Conservation (phyloP, 2,329 filamentous ascomycete genomes). For the Scorias spongiosa region DNA sequence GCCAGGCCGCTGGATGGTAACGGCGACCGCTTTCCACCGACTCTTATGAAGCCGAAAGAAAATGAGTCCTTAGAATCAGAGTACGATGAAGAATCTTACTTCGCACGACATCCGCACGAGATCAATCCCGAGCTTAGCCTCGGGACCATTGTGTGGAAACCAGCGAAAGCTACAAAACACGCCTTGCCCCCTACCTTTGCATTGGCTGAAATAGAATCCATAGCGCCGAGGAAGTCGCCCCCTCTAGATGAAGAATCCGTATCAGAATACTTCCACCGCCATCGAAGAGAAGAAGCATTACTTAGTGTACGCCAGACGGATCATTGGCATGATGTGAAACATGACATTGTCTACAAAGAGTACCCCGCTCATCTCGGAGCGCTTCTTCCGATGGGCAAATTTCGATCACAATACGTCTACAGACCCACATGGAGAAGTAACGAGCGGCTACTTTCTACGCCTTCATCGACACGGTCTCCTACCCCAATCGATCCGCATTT, state of each 20-base stretch:
- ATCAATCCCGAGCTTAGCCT: slow-evolving; percentile 30
- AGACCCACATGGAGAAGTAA: no score
- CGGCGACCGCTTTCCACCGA: slow-evolving; percentile 13
- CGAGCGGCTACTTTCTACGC: no score
- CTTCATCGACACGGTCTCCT: slow-evolving; percentile 7
- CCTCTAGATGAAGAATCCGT: slow-evolving; percentile 29
- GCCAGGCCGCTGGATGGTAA: slow-evolving; percentile 11
- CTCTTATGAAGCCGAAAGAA: slow-evolving; percentile 2
- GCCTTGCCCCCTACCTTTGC: slow-evolving; percentile 28
- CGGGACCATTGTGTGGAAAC: slow-evolving; percentile 29
- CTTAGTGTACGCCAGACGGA: slow-evolving; percentile 34
- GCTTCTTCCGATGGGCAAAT: no score
- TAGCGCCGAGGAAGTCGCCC: slow-evolving; percentile 22
- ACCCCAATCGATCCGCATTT: slow-evolving; percentile 20
- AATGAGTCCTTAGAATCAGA: slow-evolving; percentile 23
- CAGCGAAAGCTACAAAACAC: slow-evolving; percentile 27
- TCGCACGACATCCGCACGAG: slow-evolving; percentile 28
- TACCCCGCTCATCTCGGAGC: slow-evolving; percentile 21
- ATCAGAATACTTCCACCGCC: slow-evolving; percentile 33
- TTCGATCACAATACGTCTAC: no score
- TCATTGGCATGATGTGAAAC: slow-evolving; percentile 33
- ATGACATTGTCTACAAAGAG: slow-evolving; percentile 35
- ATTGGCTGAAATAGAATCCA: slow-evolving; percentile 28
- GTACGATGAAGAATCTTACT: slow-evolving; percentile 29
- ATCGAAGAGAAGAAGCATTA: slow-evolving; percentile 29